These are phyloP conservation scores for Kluyveromyces marxianus DNA, from an alignment of 1,139 yeast genomes.

Conservation along the genomic window DNA sequence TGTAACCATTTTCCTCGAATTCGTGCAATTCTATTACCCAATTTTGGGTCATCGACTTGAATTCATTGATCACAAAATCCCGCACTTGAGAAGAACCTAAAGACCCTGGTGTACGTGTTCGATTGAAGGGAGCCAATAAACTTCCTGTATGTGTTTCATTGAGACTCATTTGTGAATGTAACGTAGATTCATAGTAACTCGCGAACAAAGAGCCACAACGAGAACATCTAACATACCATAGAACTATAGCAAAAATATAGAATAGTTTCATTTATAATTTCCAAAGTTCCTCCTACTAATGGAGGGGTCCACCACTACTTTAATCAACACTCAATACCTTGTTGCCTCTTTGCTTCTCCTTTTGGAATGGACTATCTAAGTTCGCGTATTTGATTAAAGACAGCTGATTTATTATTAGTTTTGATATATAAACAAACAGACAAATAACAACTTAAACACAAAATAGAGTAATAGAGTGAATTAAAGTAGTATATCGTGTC, in stretches of 20 bases:
- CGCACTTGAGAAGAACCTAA: slow-evolving; percentile 34
- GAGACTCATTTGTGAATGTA: slow-evolving; percentile 12
- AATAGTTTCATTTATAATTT: neutral
- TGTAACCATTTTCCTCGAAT: slow-evolving; percentile 34
- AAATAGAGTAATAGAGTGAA: neutral
- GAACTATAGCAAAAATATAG: neutral
- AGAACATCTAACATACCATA: neutral
- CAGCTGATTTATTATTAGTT: no score
- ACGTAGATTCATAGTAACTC: slow-evolving; percentile 12
- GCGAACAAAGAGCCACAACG: slow-evolving; percentile 1
- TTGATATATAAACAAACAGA: no score
- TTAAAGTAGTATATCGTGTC: no score
- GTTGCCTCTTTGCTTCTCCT: no score
- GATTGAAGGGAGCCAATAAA: slow-evolving; percentile 29
- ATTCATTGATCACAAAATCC: slow-evolving; percentile 32
- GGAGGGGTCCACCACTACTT: no score
- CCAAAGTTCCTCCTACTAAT: no score
- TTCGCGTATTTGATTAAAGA: no score
- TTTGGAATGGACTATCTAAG: no score
- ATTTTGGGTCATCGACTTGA: slow-evolving; percentile 19
- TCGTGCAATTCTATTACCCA: slow-evolving; percentile 39
- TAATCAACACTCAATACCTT: no score
- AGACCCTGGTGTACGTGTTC: slow-evolving; percentile 41
- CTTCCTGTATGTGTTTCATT: slow-evolving; percentile 6
- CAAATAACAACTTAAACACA: neutral